Evolutionary conservation across 805 yeast genomes (phyloP), one percentile per base, ranked within the genome.

Genomic region (Kuraishia ogatae): DNA sequence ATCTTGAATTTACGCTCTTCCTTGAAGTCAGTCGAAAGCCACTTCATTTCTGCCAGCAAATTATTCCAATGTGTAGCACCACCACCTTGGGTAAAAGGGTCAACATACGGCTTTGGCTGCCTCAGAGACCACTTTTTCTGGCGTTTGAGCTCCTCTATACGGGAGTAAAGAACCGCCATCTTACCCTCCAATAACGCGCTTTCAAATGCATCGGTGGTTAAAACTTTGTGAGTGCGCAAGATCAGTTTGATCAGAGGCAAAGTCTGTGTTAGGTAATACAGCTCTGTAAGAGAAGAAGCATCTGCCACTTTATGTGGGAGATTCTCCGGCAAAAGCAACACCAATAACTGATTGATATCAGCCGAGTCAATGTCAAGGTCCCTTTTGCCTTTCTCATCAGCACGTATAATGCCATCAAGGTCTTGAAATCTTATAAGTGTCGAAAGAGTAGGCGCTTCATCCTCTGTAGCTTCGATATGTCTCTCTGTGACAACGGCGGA

Each of bases 101-200:
- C 96, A 13, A 76, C 64, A 62, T 77, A 85, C 59, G 80, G 78
- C 53, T 79, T 74, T 0, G 96, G 96, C 66, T 94, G 99, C 54
- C 96, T 77, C 54, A 94, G 73, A 22, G 96, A 85, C 98, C 99
- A 94, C 62, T 88, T 84, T 1, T 89, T 87, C 56, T 86, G 85
- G 51, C 96, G 76, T 66, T 90, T 89, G 59, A 94, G 75, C 66
- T 93, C 98, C 64, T 93, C 98, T 51, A 94, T 92, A 58, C 98
- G 77, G 1, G 96, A 87, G 62, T 90, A 87, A 20, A 90, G 83
- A 11, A 91, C 97, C 0, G 96, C 89, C 2, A 93, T 84, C 65
- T 92, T 87, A 2, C 97, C 97, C 65, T 94, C 99, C 15, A 89
- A 80, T 39, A 92, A 72, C 0, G 96, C 89, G 62, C 87, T 81